These are phyloP conservation scores for Rhynchosporium secalis DNA, from an alignment of 2,329 filamentous ascomycete genomes.

Conservation along the genomic window DNA sequence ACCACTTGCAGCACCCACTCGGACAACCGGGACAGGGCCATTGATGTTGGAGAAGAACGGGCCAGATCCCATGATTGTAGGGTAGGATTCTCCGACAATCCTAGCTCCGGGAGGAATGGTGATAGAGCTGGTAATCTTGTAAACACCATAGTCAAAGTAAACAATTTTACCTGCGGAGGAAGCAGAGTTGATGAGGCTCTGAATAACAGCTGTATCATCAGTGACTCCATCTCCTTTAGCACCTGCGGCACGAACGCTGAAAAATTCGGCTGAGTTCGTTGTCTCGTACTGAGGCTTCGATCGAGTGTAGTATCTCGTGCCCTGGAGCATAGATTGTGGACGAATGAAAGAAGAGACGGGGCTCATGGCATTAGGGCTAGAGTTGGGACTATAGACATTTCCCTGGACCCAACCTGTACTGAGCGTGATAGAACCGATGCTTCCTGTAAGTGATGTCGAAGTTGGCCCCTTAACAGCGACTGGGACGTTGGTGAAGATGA, in stretches of 20 bases:
- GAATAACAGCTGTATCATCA: conserved; percentile 61
- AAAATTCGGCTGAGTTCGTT: conserved; percentile 42
- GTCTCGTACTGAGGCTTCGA: conserved; percentile 57
- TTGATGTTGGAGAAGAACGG: conserved; percentile 45
- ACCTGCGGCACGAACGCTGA: conserved; percentile 45
- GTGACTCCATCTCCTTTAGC: conserved; percentile 54
- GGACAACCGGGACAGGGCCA: conserved; percentile 47
- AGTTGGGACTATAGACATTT: conserved; percentile 59
- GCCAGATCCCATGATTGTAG: conserved; percentile 44
- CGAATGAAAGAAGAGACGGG: conserved; percentile 45
- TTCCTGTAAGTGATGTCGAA: conserved; percentile 65
- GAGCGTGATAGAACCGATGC: conserved; percentile 67
- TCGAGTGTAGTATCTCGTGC: conserved; percentile 50
- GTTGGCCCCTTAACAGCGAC: conserved; percentile 65
- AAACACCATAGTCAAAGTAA: conserved; percentile 58
- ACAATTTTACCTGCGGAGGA: conserved; percentile 50
- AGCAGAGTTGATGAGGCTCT: conserved; percentile 55
- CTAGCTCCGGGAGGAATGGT: conserved; percentile 46
- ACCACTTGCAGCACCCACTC: conserved; percentile 40
- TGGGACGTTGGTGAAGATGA: conserved; percentile 69
- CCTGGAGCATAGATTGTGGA: conserved; percentile 46
- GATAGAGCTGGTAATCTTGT: conserved; percentile 51
- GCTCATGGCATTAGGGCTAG: conserved; percentile 46
- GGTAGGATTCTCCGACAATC: conserved; percentile 46
- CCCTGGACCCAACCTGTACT: conserved; percentile 78